phyloP scores from a whole-genome alignment of 2,329 filamentous ascomycete genomes.

The Venturia carpophila region DNA sequence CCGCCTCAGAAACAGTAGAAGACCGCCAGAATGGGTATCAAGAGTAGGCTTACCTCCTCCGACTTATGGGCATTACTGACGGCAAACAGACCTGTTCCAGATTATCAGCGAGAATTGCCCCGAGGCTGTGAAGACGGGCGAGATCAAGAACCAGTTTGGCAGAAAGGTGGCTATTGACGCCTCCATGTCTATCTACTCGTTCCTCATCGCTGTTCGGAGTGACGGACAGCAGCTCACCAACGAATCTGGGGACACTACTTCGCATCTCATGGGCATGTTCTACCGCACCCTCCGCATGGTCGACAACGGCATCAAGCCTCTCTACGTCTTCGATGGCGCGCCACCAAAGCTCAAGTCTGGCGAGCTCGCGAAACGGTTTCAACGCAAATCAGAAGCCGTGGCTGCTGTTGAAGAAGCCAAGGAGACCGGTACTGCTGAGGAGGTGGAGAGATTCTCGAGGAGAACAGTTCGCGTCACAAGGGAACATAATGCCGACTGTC shows the following conservation, averaged over 20 bases:
- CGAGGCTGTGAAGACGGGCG: conserved; percentile 89
- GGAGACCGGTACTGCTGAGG: conserved; percentile 91
- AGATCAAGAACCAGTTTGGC: conserved; percentile 98
- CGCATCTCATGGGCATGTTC: conserved; percentile 98
- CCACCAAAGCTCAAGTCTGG: conserved; percentile 97
- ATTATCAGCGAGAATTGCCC: conserved; percentile 70
- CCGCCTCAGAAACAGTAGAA: not conserved
- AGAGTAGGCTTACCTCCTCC: not conserved
- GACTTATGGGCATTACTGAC: not conserved
- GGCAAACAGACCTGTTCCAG: conserved; percentile 35
- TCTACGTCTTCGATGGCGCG: conserved; percentile 96
- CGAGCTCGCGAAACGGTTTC: conserved; percentile 90
- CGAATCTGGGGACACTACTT: conserved; percentile 92
- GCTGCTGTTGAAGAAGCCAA: conserved; percentile 91
- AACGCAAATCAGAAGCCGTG: conserved; percentile 85
- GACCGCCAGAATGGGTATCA: conserved; percentile 15
- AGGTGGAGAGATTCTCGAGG: conserved; percentile 96
- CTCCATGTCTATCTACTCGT: conserved; percentile 99
- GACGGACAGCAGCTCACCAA: conserved; percentile 94
- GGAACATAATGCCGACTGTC: conserved; percentile 94
- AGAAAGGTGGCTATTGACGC: conserved; percentile 91
- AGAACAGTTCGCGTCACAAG: conserved; percentile 90
- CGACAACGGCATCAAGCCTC: conserved; percentile 96
- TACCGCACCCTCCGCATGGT: conserved; percentile 97
- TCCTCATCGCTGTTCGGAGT: conserved; percentile 93